phyloP scores from a whole-genome alignment of 148 eudicot species.

The Amaranthus palmeri region DNA sequence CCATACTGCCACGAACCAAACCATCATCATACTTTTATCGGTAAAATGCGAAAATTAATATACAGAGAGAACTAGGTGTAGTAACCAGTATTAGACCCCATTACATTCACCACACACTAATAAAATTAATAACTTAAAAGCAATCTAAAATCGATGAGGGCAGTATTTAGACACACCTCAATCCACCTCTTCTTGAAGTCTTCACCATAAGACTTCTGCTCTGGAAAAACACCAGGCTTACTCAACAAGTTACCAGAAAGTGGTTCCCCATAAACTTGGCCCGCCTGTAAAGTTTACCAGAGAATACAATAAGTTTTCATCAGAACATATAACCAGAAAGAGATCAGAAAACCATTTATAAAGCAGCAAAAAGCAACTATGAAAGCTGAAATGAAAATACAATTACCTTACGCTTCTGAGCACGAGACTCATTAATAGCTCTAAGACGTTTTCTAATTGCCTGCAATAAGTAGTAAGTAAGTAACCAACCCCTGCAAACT shows the following conservation, averaged over 20 bases:
- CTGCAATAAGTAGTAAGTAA: slow-evolving; percentile 38
- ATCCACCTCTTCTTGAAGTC: slow-evolving; percentile 92
- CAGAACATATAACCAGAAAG: neutral
- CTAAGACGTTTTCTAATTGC: slow-evolving; percentile 85
- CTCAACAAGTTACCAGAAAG: slow-evolving; percentile 72
- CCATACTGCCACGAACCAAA: too few species aligned
- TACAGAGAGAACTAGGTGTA: too few species aligned
- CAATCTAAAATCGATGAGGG: neutral
- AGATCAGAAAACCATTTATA: neutral
- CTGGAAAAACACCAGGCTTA: slow-evolving; percentile 72
- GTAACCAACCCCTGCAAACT: neutral
- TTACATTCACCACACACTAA: neutral
- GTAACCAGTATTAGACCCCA: too few species aligned
- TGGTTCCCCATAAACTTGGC: slow-evolving; percentile 97
- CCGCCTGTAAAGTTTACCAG: slow-evolving; percentile 56
- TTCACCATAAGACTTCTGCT: slow-evolving; percentile 81
- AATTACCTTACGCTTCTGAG: slow-evolving; percentile 91
- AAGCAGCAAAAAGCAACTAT: neutral
- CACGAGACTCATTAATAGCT: slow-evolving; percentile 95
- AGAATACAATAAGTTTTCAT: neutral
- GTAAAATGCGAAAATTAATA: too few species aligned
- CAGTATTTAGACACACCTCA: slow-evolving; percentile 55
- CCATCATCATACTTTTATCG: too few species aligned
- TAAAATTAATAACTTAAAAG: neutral
- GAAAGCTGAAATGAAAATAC: neutral